Base-by-base conservation (phyloP, 495 filamentous ascomycete species). In the Xylaria grammica region DNA sequence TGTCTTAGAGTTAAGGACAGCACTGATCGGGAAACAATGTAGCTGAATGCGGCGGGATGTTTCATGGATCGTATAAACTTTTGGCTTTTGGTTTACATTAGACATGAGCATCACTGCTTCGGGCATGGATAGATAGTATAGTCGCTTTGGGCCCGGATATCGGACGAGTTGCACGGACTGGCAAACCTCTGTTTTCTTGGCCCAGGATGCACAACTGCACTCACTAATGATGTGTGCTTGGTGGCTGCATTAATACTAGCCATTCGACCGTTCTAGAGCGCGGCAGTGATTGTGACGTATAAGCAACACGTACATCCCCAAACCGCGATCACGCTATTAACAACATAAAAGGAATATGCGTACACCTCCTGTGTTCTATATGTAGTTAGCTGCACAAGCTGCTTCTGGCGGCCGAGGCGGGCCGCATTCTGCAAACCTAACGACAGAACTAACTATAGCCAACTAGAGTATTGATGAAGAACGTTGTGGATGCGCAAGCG, bases 181-280 rank as follows among this genome's bases (percentile, higher is more conserved):
- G 34, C 11, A 11, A 36, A 36, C 34, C 34, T 36, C 11, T 36
- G n/a, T 36, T 36, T 36, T 11, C 34, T 36, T 36, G 34, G 42
- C 32, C 29, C 34, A 36, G 57, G 29, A 50, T 36, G 49, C 57
- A 48, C 57, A n/a, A 38, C 42, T 6, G 40, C 55, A 26, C 40
- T 34, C 55, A 26, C 40, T 34, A 30, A 29, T 53, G 30, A n/a
- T 40, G 45, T 62, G 40, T 11, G 19, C 42, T 15, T 51, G 48
- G 24, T 1, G n/a, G n/a, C n/a, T n/a, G 40, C 26, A 26, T 54
- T 32, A 38, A 30, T 40, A 13, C 53, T 34, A 62, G 50, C 50
- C 50, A 54, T 38, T 24, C 26, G 60, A 27, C 60, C 50, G 50
- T 46, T 63, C 60, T 63, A 55, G 60, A 63, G 57, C 60, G 38